Evolutionary conservation across 768 basidiomycete genomes (phyloP).

Genomic region (Lactarius tabidus): DNA sequence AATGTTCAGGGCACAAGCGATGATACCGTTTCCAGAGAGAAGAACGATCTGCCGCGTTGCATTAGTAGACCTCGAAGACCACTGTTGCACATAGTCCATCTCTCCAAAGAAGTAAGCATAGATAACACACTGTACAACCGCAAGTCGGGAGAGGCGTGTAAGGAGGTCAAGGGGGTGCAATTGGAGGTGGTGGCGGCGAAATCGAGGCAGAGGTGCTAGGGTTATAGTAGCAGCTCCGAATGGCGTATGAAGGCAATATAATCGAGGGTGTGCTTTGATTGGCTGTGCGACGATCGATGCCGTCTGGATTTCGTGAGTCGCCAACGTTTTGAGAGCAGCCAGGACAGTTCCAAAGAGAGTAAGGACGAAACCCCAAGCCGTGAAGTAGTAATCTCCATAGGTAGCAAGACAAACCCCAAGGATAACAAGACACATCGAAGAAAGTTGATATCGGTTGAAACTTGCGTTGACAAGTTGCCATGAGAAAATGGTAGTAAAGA

Average conservation of each 20-base stretch:
- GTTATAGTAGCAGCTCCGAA: slow-evolving; percentile 22
- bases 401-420: slow-evolving; percentile 91
- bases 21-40: slow-evolving; percentile 70
- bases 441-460: slow-evolving; percentile 57
- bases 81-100: slow-evolving; percentile 50
- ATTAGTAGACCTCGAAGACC: slow-evolving; percentile 31
- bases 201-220: slow-evolving; percentile 17
- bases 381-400: slow-evolving; percentile 95
- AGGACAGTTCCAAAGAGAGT: slow-evolving; percentile 89
- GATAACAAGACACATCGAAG: slow-evolving; percentile 80
- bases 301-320: slow-evolving; percentile 76
- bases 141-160: slow-evolving; percentile 86
- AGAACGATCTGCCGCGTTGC: slow-evolving; percentile 32
- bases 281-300: slow-evolving; percentile 26
- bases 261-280: slow-evolving; percentile 10
- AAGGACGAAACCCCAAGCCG: slow-evolving; percentile 74
- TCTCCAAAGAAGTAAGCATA: slow-evolving; percentile 82
- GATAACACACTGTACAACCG: slow-evolving; percentile 80
- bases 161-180: slow-evolving; percentile 83
- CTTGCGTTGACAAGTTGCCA: slow-evolving; percentile 58
- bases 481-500: slow-evolving; percentile 85
- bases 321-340: slow-evolving; percentile 90
- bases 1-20: slow-evolving; percentile 92
- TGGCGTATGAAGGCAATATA: slow-evolving; percentile 1
- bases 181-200: slow-evolving; percentile 33